These are phyloP conservation scores for Trapa incisa DNA, from an alignment of 345 rosid species.

Conservation along the genomic window DNA sequence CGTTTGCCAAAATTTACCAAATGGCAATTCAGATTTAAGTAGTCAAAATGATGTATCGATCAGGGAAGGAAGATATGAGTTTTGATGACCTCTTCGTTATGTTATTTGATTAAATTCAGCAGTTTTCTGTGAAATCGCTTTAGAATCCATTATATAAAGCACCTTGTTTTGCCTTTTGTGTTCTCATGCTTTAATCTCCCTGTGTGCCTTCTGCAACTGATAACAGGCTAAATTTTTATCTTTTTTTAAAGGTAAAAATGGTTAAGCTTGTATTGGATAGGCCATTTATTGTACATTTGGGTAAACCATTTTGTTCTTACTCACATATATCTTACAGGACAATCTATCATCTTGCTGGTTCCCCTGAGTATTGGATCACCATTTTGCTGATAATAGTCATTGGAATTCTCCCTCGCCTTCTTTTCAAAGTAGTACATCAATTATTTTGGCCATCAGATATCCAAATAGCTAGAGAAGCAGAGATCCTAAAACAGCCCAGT, in stretches of 20 bases:
- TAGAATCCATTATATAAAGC: not conserved
- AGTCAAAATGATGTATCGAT: too few relatives aligned
- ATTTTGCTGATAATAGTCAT: conserved; percentile 40
- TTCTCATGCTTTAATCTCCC: not conserved
- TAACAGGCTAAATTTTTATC: not conserved
- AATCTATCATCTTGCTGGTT: conserved; percentile 42
- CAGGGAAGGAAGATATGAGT: too few relatives aligned
- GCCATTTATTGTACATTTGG: not conserved
- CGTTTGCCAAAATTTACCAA: too few relatives aligned
- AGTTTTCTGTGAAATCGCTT: conserved; percentile 4
- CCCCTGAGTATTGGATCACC: conserved; percentile 65
- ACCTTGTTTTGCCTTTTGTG: not conserved
- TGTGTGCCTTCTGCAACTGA: not conserved
- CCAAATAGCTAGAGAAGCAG: conserved; percentile 66
- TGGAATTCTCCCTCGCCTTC: conserved; percentile 60
- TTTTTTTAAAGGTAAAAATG: too few relatives aligned
- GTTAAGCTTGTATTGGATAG: conserved; percentile 3
- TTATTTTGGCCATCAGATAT: conserved; percentile 66
- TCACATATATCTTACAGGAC: conserved; percentile 37
- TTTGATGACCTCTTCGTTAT: not conserved
- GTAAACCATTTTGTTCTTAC: not conserved
- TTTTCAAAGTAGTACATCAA: conserved; percentile 46
- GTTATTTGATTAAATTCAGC: not conserved
- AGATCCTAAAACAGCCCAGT: conserved; percentile 26
- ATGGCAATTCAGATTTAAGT: too few relatives aligned